phyloP scores from a whole-genome alignment of 2,329 filamentous ascomycete genomes.

The Botryosphaeria dothidea region DNA sequence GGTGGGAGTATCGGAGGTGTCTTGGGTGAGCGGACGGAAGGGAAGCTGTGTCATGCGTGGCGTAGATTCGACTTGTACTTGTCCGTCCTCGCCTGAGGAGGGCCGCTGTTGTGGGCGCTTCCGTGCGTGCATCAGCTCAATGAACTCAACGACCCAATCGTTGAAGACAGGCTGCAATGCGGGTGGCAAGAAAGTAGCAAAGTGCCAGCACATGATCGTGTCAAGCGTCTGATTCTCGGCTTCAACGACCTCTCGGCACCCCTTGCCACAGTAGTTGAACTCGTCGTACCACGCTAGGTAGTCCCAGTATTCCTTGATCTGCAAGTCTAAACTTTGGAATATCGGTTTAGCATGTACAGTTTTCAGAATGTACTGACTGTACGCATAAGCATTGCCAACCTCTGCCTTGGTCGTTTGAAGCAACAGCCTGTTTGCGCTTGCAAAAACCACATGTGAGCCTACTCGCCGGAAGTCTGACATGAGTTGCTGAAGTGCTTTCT shows the following conservation, averaged over 20 bases:
- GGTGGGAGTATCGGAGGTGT: slow-evolving; percentile 54
- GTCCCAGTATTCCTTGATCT: slow-evolving; percentile 99
- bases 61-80: slow-evolving; percentile 34
- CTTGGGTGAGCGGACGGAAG: slow-evolving; percentile 54
- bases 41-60: slow-evolving; percentile 63
- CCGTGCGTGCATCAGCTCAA: slow-evolving; percentile 86
- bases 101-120: slow-evolving; percentile 62
- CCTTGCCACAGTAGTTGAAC: slow-evolving; percentile 97
- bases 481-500: slow-evolving; percentile 93
- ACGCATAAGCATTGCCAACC: slow-evolving; percentile 94
- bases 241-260: slow-evolving; percentile 76
- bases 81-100: slow-evolving; percentile 46
- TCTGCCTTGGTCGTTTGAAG: slow-evolving; percentile 96
- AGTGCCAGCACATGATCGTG: slow-evolving; percentile 98
- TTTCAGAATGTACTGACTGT: slow-evolving; percentile 96
- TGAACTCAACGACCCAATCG: slow-evolving; percentile 92
- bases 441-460: slow-evolving; percentile 94
- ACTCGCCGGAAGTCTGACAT: slow-evolving; percentile 96
- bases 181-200: slow-evolving; percentile 81
- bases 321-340: slow-evolving; percentile 95
- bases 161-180: slow-evolving; percentile 83
- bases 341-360: slow-evolving; percentile 93
- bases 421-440: slow-evolving; percentile 82
- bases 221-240: slow-evolving; percentile 78
- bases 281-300: slow-evolving; percentile 99